Percentiles rank a stretch among this genome's conserved stretches.
Conservation (phyloP, 768 basidiomycete genomes). For the Auricularia sp. region DNA sequence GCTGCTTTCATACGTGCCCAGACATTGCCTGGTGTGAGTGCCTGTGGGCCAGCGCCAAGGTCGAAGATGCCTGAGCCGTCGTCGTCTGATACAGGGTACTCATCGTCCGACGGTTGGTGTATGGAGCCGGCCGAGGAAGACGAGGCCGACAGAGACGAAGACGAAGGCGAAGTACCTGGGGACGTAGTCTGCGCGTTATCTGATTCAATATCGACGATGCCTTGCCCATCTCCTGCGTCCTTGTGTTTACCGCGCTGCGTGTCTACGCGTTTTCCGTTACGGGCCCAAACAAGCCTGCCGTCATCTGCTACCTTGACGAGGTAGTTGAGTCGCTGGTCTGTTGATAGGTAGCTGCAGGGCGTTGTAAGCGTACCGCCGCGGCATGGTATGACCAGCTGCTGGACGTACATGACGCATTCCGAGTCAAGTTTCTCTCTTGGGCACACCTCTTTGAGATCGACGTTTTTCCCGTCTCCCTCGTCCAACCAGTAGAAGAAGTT, state of each 20-base stretch:
- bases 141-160: neutral
- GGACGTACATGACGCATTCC: slow-evolving; percentile 22
- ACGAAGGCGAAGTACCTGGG: neutral
- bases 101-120: neutral
- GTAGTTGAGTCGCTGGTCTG: slow-evolving; percentile 56
- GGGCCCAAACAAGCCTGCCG: slow-evolving; percentile 50
- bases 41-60: neutral
- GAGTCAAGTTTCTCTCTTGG: slow-evolving; percentile 49
- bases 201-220: slow-evolving; percentile 28
- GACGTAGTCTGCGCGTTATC: neutral
- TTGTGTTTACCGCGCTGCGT: slow-evolving; percentile 54
- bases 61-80: neutral
- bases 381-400: slow-evolving; percentile 28
- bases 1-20: neutral
- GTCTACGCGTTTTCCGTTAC: slow-evolving; percentile 48
- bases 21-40: neutral
- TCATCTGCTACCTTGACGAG: slow-evolving; percentile 44
- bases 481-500: slow-evolving; percentile 37
- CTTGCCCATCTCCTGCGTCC: slow-evolving; percentile 46
- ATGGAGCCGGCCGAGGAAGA: too few species aligned
- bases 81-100: neutral
- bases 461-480: slow-evolving; percentile 43
- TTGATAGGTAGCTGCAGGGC: slow-evolving; percentile 41
- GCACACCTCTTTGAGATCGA: slow-evolving; percentile 45
- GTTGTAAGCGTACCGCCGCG: slow-evolving; percentile 20